Conservation (phyloP, 495 filamentous ascomycete species). For the Hyaloscypha finlandica region DNA sequence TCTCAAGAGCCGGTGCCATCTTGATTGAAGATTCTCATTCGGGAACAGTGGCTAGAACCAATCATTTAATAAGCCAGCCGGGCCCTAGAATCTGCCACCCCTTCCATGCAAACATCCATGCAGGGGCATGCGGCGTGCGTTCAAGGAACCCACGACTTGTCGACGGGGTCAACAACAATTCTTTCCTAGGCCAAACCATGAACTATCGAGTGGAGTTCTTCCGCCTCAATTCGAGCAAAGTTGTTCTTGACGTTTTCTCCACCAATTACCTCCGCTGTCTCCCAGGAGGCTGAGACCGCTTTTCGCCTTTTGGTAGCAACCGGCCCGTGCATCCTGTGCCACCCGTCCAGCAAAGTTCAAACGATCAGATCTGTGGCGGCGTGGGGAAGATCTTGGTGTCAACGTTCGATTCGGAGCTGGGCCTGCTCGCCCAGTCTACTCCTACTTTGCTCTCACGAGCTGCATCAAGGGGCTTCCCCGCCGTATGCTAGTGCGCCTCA, state of each 20-base stretch:
- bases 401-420: not conserved
- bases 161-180: not conserved
- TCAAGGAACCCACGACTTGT: not conserved
- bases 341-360: not conserved
- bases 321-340: slow-evolving; percentile 11
- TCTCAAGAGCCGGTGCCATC: slow-evolving; percentile 6
- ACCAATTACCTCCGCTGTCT: not conserved
- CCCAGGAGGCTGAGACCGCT: not conserved
- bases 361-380: not conserved
- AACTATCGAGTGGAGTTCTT: not conserved
- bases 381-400: not conserved
- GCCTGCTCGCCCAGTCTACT: not conserved
- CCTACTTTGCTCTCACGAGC: slow-evolving; percentile 12
- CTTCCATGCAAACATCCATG: not conserved
- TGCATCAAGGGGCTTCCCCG: not conserved
- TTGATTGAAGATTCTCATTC: not conserved
- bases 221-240: slow-evolving; percentile 1
- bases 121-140: not conserved
- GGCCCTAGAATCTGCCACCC: slow-evolving; percentile 4
- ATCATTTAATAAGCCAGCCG: too few relatives aligned
- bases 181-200: not conserved
- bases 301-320: not conserved
- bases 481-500: too few relatives aligned
- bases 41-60: not conserved
- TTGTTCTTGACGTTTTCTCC: not conserved